These are phyloP conservation scores for Penicillium parvum DNA, from an alignment of 495 filamentous ascomycete genomes.

Conservation along the genomic window DNA sequence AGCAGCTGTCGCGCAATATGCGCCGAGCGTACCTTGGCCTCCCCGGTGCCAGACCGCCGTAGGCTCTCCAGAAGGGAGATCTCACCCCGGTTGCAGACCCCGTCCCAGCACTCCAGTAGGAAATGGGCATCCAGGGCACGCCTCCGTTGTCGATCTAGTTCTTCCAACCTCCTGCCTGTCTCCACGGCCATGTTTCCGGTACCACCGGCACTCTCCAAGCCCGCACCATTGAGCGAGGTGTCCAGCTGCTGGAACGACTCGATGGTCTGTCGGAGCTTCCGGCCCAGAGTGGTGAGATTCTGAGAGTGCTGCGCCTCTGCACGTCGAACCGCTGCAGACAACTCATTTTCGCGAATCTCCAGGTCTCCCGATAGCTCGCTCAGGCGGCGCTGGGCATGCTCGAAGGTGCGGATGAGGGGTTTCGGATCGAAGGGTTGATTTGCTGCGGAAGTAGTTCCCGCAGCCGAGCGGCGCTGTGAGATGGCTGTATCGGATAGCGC, in stretches of 20 bases:
- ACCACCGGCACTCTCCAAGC: conserved; percentile 61
- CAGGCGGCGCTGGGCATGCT: conserved; percentile 77
- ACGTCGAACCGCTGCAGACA: conserved; percentile 79
- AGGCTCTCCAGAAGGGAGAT: conserved; percentile 77
- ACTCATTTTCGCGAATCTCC: conserved; percentile 80
- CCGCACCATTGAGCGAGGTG: conserved; percentile 58
- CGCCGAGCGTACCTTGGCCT: conserved; percentile 84
- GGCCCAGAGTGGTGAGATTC: conserved; percentile 76
- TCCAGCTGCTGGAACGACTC: conserved; percentile 87
- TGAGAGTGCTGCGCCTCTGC: conserved; percentile 90
- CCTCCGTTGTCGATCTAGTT: conserved; percentile 85
- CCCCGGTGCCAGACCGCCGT: conserved; percentile 68
- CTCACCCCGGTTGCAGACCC: conserved; percentile 81
- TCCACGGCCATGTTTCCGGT: conserved; percentile 93
- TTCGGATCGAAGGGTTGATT: conserved; percentile 91
- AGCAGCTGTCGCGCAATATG: conserved; percentile 85
- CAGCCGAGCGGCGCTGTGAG: conserved; percentile 67
- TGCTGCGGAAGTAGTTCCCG: conserved; percentile 39
- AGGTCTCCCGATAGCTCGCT: conserved; percentile 79
- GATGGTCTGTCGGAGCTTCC: conserved; percentile 86
- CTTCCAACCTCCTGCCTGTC: conserved; percentile 88
- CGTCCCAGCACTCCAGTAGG: conserved; percentile 91
- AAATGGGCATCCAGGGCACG: conserved; percentile 91
- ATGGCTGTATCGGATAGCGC: conserved; percentile 80
- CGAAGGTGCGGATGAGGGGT: conserved; percentile 92